These are phyloP conservation scores for Falciphora oryzae DNA, from an alignment of 2,329 filamentous ascomycete genomes.

Conservation along the genomic window DNA sequence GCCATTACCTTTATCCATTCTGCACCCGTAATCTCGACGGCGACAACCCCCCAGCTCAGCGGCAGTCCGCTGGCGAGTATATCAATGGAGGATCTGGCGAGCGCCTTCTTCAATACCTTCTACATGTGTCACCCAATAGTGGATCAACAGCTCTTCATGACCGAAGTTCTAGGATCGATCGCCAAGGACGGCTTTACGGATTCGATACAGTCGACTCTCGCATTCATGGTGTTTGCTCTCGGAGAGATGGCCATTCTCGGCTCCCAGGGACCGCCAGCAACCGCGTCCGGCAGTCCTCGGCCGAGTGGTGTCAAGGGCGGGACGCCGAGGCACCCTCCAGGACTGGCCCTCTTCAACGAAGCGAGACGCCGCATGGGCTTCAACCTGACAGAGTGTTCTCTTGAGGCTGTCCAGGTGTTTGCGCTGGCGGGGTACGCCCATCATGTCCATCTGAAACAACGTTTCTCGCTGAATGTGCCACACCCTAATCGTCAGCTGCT, in stretches of 20 bases:
- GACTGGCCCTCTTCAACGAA: constrained; percentile 56
- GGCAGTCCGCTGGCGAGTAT: constrained; percentile 36
- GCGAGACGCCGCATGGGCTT: constrained; percentile 55
- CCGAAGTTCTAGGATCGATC: constrained; percentile 39
- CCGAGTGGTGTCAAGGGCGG: constrained; percentile 49
- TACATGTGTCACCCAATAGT: constrained; percentile 54
- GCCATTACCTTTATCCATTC: constrained; percentile 7
- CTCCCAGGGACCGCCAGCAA: constrained; percentile 38
- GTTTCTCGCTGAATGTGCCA: neutral
- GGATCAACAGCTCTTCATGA: constrained; percentile 48
- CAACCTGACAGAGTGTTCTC: constrained; percentile 44
- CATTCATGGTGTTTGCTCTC: constrained; percentile 51
- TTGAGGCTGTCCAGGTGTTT: constrained; percentile 55
- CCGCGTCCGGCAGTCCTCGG: constrained; percentile 33
- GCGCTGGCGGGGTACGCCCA: constrained; percentile 46
- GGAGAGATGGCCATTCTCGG: constrained; percentile 52
- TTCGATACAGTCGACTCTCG: constrained; percentile 43
- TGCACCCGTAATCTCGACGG: constrained; percentile 8
- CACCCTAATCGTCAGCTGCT: neutral
- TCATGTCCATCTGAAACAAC: neutral
- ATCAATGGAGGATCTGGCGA: constrained; percentile 42
- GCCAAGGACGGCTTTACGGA: constrained; percentile 43
- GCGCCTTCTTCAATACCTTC: constrained; percentile 53
- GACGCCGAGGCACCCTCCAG: constrained; percentile 43
- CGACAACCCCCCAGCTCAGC: constrained; percentile 7